phyloP scores from a whole-genome alignment of 2,329 filamentous ascomycete genomes.

The Aureobasidium zeae region DNA sequence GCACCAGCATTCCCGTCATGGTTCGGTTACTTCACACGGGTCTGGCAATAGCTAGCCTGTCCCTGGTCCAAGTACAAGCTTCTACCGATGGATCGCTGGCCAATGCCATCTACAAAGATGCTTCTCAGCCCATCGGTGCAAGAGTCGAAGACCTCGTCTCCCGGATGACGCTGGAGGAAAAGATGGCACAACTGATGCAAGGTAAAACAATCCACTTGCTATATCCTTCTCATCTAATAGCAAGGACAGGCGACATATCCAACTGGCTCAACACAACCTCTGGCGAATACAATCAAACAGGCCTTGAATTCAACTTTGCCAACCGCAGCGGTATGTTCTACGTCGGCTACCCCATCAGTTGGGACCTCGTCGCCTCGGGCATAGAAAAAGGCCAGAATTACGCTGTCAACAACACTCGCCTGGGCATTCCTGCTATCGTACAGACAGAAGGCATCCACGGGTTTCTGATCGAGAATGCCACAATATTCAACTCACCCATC shows the following conservation, averaged over 20 bases:
- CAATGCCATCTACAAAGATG: conserved; percentile 52
- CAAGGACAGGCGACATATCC: conserved; percentile 48
- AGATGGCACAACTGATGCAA: conserved; percentile 54
- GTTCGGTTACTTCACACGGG: background rate
- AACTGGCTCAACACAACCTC: conserved; percentile 65
- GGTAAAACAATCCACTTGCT: conserved; percentile 19
- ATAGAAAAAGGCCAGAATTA: conserved; percentile 61
- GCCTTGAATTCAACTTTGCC: conserved; percentile 57
- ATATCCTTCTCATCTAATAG: background rate
- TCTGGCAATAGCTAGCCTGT: conserved; percentile 5
- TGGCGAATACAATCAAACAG: conserved; percentile 57
- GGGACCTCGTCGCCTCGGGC: conserved; percentile 53
- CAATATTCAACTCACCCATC: conserved; percentile 71
- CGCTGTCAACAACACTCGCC: conserved; percentile 53
- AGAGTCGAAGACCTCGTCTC: conserved; percentile 59
- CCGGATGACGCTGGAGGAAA: conserved; percentile 67
- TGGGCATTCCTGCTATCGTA: conserved; percentile 63
- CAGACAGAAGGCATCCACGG: conserved; percentile 70
- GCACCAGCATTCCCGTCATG: background rate
- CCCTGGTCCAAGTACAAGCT: conserved; percentile 8
- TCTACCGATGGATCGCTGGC: conserved; percentile 22
- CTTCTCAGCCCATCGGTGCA: conserved; percentile 51
- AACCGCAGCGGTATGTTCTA: conserved; percentile 61
- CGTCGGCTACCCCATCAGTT: conserved; percentile 57
- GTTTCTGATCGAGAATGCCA: conserved; percentile 61